Evolutionary conservation across 176 grass and related monocot genomes (phyloP), one percentile per base, ranked within the genome.

Genomic region (Avena eriantha): DNA sequence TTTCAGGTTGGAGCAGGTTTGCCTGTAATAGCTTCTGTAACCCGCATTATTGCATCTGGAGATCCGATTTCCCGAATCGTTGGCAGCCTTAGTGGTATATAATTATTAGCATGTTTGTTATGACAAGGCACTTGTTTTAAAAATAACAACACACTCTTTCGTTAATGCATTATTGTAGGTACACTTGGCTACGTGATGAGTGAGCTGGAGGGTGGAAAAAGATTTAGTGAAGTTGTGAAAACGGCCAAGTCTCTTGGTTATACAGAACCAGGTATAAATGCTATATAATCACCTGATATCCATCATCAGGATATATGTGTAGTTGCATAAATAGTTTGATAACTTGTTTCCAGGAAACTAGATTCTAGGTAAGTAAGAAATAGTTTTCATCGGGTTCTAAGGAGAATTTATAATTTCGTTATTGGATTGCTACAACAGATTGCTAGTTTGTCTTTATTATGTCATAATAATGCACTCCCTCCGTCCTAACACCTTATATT

Each of bases 101-200:
- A 77, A 47, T 69, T 78, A 48, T 67, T 51, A 76, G 33, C 15
- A n/a, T 85, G 16, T 39, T 76, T 23, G n/a, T 57, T 83, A 75
- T 63, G 74, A 87, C 47, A 68, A 22, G 3, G 3, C 48, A 16
- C 16, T 33, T 18, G 12, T 22, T 85, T 87, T 57, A 3, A 45
- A 81, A 65, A 60, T 50, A 72, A 48, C 35, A 22, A 22, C 64
- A 55, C 21, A 45, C 5, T 5, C 34, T 81, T 86, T 17, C 16
- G 16, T 67, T 64, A 39, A 48, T 79, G 79, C 60, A 58, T 53
- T 7, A 59, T 81, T 81, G 55, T 73, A 98, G 96, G 96, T 88
- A 98, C 93, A 86, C 90, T 98, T 59, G 93, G 96, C 51, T 95
- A 95, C 79, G 96, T 98, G 75, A 94, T 98, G 96, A 95, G 93